Evolutionary conservation across 2,329 filamentous ascomycete species (phyloP), one percentile per base, ranked within the genome.

Genomic region (Cladosporium sp.): DNA sequence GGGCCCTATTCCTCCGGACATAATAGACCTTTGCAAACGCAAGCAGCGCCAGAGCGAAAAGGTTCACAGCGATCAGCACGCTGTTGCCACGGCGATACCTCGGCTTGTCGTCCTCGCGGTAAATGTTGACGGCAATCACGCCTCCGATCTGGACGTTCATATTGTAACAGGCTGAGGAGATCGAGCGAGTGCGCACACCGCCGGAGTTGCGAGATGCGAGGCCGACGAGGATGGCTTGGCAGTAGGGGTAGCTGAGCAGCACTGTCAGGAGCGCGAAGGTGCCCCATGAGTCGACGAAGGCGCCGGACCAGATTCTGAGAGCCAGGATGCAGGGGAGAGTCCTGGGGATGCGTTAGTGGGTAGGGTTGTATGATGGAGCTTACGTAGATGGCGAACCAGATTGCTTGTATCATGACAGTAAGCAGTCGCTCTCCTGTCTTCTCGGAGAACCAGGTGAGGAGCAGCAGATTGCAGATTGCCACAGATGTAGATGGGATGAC

Each of bases 11-110:
- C 38, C 61, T 55, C 44, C 43, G 56, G 4, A 66, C 52, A 43
- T 70, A 70, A 34, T 68, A 70, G 2, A 55, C 56, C 55, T 70
- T 71, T 1, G 65, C 64, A 1, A 59, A 42, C 4, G 60, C 14
- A 22, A 67, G 65, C 0, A 81, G 54, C 0, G 70, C 61, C 9
- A 84, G 75, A 28, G 78, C 76, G 18, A 76, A 67, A 1, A 73
- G 58, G 16, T 73, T 74, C 46, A 83, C 73, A 0, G 63, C 74
- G 44, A 85, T 72, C 1, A 83, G 63, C 0, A 75, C 71, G 42
- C 70, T 73, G 53, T 84, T 83, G 0, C 82, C 82, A 0, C 71
- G 69, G 2, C 71, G 68, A 54, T 84, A 82, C 4, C 74, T 64
- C 0, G 79, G 80, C 50, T 74, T 74, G 57, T 84, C 81, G 34